A percentile compares a stretch with the other conserved stretches of the same genome.
Evolutionary conservation across 106 monocot genomes (phyloP).

Genomic region (Dactylorhiza incarnata): DNA sequence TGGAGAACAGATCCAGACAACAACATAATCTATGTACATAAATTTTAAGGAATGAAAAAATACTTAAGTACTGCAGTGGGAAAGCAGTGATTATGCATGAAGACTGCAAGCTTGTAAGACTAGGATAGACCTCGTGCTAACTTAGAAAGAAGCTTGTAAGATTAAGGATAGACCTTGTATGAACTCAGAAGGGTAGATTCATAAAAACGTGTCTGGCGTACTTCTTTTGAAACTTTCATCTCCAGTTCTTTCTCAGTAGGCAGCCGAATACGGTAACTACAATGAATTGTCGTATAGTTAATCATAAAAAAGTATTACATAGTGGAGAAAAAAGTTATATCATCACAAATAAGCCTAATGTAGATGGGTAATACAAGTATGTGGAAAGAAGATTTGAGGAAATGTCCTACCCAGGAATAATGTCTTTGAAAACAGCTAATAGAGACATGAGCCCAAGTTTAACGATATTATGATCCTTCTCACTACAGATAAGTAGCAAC

Average conservation of each 20-base stretch:
- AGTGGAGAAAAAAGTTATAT: neutral
- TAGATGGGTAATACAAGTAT: neutral
- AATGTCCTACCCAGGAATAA: conserved; percentile 77
- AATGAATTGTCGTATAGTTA: conserved; percentile 5
- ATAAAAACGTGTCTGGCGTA: conserved; percentile 60
- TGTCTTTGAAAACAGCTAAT: conserved; percentile 90
- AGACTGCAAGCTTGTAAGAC: neutral
- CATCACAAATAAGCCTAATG: neutral
- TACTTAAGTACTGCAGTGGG: neutral
- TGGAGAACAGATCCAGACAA: no score
- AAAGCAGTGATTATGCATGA: neutral
- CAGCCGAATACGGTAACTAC: conserved; percentile 83
- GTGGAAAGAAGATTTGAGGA: neutral
- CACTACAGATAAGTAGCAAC: conserved; percentile 59
- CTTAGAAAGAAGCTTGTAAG: neutral
- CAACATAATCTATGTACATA: no score
- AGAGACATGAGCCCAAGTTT: conserved; percentile 74
- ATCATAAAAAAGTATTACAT: neutral
- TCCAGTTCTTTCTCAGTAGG: conserved; percentile 84
- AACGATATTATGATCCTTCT: conserved; percentile 58
- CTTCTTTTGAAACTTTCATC: conserved; percentile 82
- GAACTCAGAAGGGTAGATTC: conserved; percentile 78
- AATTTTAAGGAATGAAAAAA: neutral
- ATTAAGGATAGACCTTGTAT: conserved; percentile 51
- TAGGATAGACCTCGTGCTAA: neutral